A percentile compares a stretch with the other conserved stretches of the same genome.
Evolutionary conservation across 371 early-diverging fungal species (phyloP).

Genomic region (Apophysomyces variabilis): DNA sequence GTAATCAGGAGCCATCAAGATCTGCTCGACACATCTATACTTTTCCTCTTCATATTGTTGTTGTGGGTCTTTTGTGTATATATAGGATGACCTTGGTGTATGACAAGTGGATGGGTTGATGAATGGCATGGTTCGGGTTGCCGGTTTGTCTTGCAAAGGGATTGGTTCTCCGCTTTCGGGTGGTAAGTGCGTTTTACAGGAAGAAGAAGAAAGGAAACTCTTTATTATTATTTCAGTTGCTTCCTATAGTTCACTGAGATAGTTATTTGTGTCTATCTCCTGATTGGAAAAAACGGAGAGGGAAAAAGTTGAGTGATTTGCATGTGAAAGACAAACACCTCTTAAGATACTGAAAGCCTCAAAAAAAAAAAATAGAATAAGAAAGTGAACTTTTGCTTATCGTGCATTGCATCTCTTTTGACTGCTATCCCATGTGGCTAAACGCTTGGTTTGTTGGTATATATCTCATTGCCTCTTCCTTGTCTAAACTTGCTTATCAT

Average conservation of each 20-base stretch:
- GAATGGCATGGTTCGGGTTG: conserved; percentile 13
- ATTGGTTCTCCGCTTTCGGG: neutral
- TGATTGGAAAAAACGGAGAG: conserved; percentile 7
- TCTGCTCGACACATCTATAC: conserved; percentile 43
- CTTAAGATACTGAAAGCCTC: neutral
- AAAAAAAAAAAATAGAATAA: too few relatives aligned
- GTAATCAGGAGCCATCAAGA: conserved; percentile 40
- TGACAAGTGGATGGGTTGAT: conserved; percentile 19
- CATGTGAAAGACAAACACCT: conserved; percentile 6
- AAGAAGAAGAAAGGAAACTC: neutral
- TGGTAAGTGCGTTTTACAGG: conserved; percentile 3
- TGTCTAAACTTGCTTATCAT: too few relatives aligned
- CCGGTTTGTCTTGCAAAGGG: neutral
- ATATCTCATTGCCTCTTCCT: too few relatives aligned
- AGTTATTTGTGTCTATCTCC: conserved; percentile 7
- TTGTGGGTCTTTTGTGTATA: conserved; percentile 6
- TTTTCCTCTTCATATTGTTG: conserved; percentile 25
- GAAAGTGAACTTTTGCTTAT: too few relatives aligned
- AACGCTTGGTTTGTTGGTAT: too few relatives aligned
- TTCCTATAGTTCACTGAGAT: neutral
- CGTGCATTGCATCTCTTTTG: neutral
- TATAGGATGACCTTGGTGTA: neutral
- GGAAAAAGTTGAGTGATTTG: conserved; percentile 3
- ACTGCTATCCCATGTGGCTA: neutral
- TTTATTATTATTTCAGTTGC: neutral